Percentiles rank a stretch among this genome's conserved stretches.
phyloP scores from a whole-genome alignment of 768 basidiomycete genomes.

The Crepidotus variabilis region DNA sequence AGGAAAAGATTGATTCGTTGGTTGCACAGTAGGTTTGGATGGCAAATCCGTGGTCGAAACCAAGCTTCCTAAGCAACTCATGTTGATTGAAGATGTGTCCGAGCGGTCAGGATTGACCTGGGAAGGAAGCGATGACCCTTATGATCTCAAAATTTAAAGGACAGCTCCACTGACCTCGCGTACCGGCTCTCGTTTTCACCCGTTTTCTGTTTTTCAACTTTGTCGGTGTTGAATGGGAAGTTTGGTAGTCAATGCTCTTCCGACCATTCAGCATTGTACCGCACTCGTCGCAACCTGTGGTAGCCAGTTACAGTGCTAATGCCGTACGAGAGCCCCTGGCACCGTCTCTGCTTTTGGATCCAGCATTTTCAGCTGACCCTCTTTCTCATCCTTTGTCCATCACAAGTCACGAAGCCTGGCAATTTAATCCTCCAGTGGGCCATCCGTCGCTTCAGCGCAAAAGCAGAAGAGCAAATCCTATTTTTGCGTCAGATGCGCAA shows the following conservation, averaged over 20 bases:
- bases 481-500: background rate
- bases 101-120: too few species aligned
- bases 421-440: slow-evolving; percentile 25
- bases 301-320: background rate
- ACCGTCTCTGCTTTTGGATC: slow-evolving; percentile 37
- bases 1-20: too few species aligned
- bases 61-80: too few species aligned
- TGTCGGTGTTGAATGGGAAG: slow-evolving; percentile 5
- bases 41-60: too few species aligned
- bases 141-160: too few species aligned
- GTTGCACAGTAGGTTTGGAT: too few species aligned
- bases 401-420: slow-evolving; percentile 24
- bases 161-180: too few species aligned
- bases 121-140: too few species aligned
- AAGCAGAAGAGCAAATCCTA: slow-evolving; percentile 11
- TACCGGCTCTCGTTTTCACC: background rate
- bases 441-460: slow-evolving; percentile 26
- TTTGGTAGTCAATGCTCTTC: slow-evolving; percentile 16
- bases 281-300: too few species aligned
- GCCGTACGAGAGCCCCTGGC: slow-evolving; percentile 11
- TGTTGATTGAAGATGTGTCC: too few species aligned
- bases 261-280: background rate
- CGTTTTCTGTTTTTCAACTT: slow-evolving; percentile 1
- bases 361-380: slow-evolving; percentile 59
- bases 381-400: slow-evolving; percentile 41